Percentiles rank a stretch among this genome's conserved stretches.
Evolutionary conservation across 208 protist genomes (phyloP).

Genomic region (Trypanosomatidae sp.): DNA sequence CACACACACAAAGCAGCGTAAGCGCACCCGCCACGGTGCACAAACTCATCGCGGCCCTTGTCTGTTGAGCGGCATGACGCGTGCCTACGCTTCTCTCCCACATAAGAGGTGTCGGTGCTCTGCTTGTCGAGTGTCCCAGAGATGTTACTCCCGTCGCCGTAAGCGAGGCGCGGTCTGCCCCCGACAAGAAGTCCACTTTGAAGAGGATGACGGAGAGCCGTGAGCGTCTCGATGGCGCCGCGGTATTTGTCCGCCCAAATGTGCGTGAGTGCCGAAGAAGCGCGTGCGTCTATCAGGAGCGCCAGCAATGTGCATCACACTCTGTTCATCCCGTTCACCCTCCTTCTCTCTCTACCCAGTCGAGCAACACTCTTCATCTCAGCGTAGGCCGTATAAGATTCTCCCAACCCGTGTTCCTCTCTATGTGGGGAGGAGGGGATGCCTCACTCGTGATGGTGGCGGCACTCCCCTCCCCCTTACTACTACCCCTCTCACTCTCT

Average conservation of each 20-base stretch:
- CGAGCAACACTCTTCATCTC: background rate
- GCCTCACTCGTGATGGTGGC: background rate
- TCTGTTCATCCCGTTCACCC: background rate
- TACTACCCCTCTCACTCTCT: background rate
- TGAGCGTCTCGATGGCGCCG: too few relatives aligned
- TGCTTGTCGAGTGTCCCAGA: too few relatives aligned
- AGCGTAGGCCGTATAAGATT: background rate
- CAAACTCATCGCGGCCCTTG: too few relatives aligned
- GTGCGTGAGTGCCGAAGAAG: background rate
- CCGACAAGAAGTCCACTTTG: too few relatives aligned
- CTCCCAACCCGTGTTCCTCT: background rate
- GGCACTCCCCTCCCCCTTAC: background rate
- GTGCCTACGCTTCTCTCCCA: too few relatives aligned
- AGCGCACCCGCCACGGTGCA: too few relatives aligned
- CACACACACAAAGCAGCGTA: too few relatives aligned
- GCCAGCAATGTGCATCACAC: background rate
- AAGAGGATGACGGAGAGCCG: too few relatives aligned
- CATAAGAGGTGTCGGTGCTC: too few relatives aligned
- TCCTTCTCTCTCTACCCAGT: background rate
- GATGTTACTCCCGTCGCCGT: too few relatives aligned
- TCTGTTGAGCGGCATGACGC: too few relatives aligned
- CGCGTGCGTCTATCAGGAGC: background rate
- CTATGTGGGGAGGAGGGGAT: background rate
- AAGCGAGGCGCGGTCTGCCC: too few relatives aligned
- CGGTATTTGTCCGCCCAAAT: background rate